Percentiles rank a stretch among this genome's conserved stretches.
These are phyloP conservation scores for Fusarium bactridioides DNA, from an alignment of 2,329 filamentous ascomycete genomes.

Conservation along the genomic window DNA sequence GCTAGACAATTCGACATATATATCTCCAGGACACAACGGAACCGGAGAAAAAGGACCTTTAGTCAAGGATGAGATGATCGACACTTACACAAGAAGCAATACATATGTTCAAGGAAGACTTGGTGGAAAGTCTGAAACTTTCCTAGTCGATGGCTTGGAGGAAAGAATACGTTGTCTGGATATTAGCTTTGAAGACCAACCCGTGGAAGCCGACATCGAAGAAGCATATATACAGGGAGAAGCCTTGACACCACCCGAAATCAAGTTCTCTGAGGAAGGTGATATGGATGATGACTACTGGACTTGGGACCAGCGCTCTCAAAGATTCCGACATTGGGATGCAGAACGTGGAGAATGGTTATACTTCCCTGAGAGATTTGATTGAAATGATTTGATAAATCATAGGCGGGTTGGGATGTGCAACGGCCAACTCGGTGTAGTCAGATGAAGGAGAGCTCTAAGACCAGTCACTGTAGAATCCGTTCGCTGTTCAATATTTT, in stretches of 20 bases:
- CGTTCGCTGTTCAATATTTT: background rate
- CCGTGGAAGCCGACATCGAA: background rate
- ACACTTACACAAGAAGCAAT: background rate
- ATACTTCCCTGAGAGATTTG: slow-evolving; percentile 38
- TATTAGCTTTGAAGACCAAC: background rate
- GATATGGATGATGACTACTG: slow-evolving; percentile 35
- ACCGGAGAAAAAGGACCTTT: background rate
- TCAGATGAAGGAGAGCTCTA: background rate
- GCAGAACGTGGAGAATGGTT: slow-evolving; percentile 32
- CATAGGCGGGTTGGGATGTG: background rate
- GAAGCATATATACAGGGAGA: slow-evolving; percentile 30
- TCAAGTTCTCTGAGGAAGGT: slow-evolving; percentile 29
- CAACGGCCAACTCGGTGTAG: background rate
- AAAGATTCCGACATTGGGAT: slow-evolving; percentile 38
- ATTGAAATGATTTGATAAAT: slow-evolving; percentile 15
- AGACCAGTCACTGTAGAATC: background rate
- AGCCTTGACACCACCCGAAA: slow-evolving; percentile 26
- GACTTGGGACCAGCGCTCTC: slow-evolving; percentile 27
- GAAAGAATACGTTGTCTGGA: slow-evolving; percentile 1
- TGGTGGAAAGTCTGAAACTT: background rate
- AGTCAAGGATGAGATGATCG: background rate
- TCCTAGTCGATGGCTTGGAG: slow-evolving; percentile 1
- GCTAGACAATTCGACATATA: background rate
- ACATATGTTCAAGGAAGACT: slow-evolving; percentile 13
- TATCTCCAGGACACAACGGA: background rate